A percentile compares a stretch with the other conserved stretches of the same genome.
These are phyloP conservation scores for Flaveria sonorensis DNA, from an alignment of 129 eudicot species.

Conservation along the genomic window DNA sequence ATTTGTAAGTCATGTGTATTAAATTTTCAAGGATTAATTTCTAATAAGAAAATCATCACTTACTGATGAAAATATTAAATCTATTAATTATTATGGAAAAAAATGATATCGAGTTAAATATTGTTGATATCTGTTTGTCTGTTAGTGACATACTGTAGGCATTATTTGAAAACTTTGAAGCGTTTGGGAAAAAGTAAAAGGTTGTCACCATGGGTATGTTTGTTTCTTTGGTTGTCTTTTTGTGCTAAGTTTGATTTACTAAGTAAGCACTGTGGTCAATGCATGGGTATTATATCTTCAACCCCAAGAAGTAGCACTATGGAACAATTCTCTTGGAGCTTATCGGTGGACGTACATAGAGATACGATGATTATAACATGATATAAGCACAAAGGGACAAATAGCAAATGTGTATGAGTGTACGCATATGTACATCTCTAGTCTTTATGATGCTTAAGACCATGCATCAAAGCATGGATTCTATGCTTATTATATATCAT, in stretches of 20 bases:
- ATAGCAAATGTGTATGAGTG: neutral
- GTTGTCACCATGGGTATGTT: constrained; percentile 88
- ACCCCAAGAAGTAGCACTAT: constrained; percentile 25
- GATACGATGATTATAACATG: neutral
- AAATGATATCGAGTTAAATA: neutral
- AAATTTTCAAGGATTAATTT: too few species aligned
- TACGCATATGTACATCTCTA: neutral
- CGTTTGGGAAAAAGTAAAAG: constrained; percentile 71
- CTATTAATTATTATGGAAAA: neutral
- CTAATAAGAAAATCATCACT: neutral
- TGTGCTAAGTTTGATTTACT: constrained; percentile 19
- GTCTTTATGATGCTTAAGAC: too few species aligned
- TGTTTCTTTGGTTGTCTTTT: constrained; percentile 74
- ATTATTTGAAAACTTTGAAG: constrained; percentile 27
- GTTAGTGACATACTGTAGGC: constrained; percentile 20
- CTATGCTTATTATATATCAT: too few species aligned
- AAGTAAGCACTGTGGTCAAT: constrained; percentile 31
- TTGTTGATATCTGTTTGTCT: neutral
- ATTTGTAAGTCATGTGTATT: neutral
- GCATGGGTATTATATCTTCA: constrained; percentile 31
- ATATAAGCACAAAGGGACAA: neutral
- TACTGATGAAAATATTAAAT: neutral
- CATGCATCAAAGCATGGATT: too few species aligned
- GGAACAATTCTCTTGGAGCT: constrained; percentile 32
- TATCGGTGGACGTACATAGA: neutral